These are phyloP conservation scores for Boechera divaricarpa DNA, from an alignment of 345 rosid species.

Conservation along the genomic window DNA sequence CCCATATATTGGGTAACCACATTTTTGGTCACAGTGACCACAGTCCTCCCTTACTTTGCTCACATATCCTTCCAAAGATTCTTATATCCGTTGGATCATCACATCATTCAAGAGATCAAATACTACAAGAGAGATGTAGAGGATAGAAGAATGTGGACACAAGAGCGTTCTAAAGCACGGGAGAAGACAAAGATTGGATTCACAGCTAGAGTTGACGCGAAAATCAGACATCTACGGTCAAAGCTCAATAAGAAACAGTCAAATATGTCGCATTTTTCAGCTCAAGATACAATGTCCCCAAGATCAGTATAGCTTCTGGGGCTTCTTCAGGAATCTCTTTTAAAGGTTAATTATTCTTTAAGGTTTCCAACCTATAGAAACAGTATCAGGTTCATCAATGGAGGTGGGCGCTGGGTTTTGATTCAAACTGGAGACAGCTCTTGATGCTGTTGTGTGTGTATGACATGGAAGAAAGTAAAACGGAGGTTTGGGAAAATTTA, in stretches of 20 bases:
- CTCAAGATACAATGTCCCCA: slow-evolving; percentile 49
- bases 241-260: slow-evolving; percentile 74
- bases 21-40: slow-evolving; percentile 64
- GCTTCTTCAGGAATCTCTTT: slow-evolving; percentile 14
- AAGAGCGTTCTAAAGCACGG: slow-evolving; percentile 86
- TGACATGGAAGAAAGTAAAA: slow-evolving; percentile 30
- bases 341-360: slow-evolving; percentile 10
- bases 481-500: slow-evolving; percentile 3
- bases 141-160: slow-evolving; percentile 85
- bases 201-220: slow-evolving; percentile 91
- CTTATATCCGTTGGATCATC: slow-evolving; percentile 90
- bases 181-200: slow-evolving; percentile 95
- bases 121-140: slow-evolving; percentile 77
- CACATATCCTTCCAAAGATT: slow-evolving; percentile 79
- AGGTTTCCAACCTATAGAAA: slow-evolving; percentile 24
- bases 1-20: slow-evolving; percentile 78
- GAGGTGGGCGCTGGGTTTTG: slow-evolving; percentile 38
- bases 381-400: slow-evolving; percentile 37
- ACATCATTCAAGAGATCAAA: slow-evolving; percentile 92
- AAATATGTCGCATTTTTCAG: slow-evolving; percentile 39
- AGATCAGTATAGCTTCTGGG: slow-evolving; percentile 41
- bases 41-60: slow-evolving; percentile 68
- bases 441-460: slow-evolving; percentile 23
- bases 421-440: slow-evolving; percentile 25
- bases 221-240: slow-evolving; percentile 77